Percentiles rank a stretch among this genome's conserved stretches.
Conservation (phyloP, 2,329 filamentous ascomycete species). For the Albifimbria verrucaria region DNA sequence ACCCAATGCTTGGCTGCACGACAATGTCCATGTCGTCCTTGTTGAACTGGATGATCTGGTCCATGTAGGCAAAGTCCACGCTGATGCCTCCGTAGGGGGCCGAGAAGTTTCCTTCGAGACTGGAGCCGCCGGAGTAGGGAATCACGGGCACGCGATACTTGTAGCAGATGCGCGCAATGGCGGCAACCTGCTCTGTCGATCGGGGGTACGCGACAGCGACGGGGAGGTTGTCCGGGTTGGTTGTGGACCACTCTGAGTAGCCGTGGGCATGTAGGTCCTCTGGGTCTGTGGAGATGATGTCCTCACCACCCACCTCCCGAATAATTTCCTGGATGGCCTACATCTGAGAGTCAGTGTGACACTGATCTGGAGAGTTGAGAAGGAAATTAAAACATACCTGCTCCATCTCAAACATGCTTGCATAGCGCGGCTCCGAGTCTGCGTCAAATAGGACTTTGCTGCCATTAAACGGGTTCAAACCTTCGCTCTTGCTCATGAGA, state of each 20-base stretch:
- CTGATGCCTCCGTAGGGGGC: slow-evolving; percentile 84
- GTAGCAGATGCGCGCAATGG: slow-evolving; percentile 66
- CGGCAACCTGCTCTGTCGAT: slow-evolving; percentile 56
- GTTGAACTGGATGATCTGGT: slow-evolving; percentile 74
- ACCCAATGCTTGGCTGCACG: slow-evolving; percentile 87
- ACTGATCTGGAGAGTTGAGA: too few relatives aligned
- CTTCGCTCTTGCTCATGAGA: slow-evolving; percentile 12
- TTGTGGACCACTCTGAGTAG: slow-evolving; percentile 66
- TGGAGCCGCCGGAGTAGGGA: slow-evolving; percentile 81
- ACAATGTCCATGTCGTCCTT: slow-evolving; percentile 90
- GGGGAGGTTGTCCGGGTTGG: slow-evolving; percentile 57
- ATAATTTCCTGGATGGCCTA: slow-evolving; percentile 57
- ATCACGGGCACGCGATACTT: slow-evolving; percentile 81
- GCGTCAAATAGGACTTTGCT: slow-evolving; percentile 10
- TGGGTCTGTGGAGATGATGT: slow-evolving; percentile 60
- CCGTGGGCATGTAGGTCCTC: slow-evolving; percentile 61
- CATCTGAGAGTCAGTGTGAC: neutral
- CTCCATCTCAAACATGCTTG: slow-evolving; percentile 40
- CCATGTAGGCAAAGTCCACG: slow-evolving; percentile 87
- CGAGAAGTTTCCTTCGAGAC: slow-evolving; percentile 86
- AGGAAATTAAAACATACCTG: slow-evolving; percentile 32
- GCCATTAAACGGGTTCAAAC: neutral
- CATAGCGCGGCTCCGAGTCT: slow-evolving; percentile 30
- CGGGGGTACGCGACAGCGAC: slow-evolving; percentile 64
- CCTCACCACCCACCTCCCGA: slow-evolving; percentile 42